A percentile compares a stretch with the other conserved stretches of the same genome.
Conservation (phyloP, 2,329 filamentous ascomycete genomes). For the Coniochaeta ligniaria region DNA sequence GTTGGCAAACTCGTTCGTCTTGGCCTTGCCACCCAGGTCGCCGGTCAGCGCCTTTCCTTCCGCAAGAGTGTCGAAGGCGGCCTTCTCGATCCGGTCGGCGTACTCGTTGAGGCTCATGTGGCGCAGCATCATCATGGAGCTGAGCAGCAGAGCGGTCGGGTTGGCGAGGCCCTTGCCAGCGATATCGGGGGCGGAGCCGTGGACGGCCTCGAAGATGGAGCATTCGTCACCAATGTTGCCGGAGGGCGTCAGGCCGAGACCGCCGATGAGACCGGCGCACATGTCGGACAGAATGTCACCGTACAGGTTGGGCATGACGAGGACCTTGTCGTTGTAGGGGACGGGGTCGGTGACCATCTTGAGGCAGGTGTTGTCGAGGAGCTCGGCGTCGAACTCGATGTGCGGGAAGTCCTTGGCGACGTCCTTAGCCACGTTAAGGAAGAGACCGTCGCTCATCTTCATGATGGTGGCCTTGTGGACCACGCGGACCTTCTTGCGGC, state of each 20-base stretch:
- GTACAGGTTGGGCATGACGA: slow-evolving; percentile 98
- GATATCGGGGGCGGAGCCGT: slow-evolving; percentile 95
- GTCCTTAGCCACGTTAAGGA: slow-evolving; percentile 78
- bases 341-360: slow-evolving; percentile 96
- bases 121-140: slow-evolving; percentile 98
- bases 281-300: slow-evolving; percentile 99
- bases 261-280: slow-evolving; percentile 97
- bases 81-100: slow-evolving; percentile 83
- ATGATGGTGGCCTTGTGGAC: slow-evolving; percentile 99
- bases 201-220: slow-evolving; percentile 99
- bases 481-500: slow-evolving; percentile 92
- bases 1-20: slow-evolving; percentile 87
- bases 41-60: slow-evolving; percentile 96
- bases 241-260: slow-evolving; percentile 92
- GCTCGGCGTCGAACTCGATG: slow-evolving; percentile 94
- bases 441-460: slow-evolving; percentile 99
- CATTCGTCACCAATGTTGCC: slow-evolving; percentile 99
- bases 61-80: slow-evolving; percentile 88
- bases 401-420: slow-evolving; percentile 92
- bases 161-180: slow-evolving; percentile 94
- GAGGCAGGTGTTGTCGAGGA: slow-evolving; percentile 98
- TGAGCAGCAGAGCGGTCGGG: slow-evolving; percentile 90
- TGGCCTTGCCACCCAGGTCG: slow-evolving; percentile 91
- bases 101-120: slow-evolving; percentile 90
- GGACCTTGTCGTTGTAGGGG: slow-evolving; percentile 98